Conservation (phyloP, 805 yeast species). For the Hermanozyma aechmeae region DNA sequence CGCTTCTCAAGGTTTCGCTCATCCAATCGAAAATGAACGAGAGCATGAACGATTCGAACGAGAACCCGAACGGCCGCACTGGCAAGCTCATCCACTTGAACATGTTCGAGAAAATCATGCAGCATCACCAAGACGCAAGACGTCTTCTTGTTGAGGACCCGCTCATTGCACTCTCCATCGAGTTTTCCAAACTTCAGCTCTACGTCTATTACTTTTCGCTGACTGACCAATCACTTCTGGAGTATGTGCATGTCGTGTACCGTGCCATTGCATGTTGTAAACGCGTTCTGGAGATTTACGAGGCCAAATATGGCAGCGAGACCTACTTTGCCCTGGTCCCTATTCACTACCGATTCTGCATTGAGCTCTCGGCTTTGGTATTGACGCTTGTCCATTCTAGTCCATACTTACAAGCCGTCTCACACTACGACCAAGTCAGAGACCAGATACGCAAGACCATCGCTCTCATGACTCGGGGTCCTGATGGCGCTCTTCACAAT, state of each 20-base stretch:
- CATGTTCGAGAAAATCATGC: conserved; percentile 34
- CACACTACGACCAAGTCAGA: background rate
- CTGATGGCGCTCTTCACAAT: conserved; percentile 2
- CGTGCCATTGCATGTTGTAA: conserved; percentile 22
- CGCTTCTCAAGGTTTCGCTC: conserved; percentile 20
- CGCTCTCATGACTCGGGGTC: too few relatives aligned
- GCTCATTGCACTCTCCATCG: conserved; percentile 23
- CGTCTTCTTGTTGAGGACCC: conserved; percentile 10
- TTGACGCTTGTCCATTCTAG: conserved; percentile 17
- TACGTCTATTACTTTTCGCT: conserved; percentile 24
- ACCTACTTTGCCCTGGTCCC: conserved; percentile 24
- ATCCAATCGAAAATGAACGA: conserved; percentile 32
- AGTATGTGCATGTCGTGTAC: conserved; percentile 18
- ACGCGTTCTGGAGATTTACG: conserved; percentile 16
- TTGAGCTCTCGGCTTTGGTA: conserved; percentile 23
- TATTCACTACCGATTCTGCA: conserved; percentile 28
- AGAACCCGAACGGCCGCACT: conserved; percentile 9
- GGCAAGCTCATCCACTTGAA: conserved; percentile 27
- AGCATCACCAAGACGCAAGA: conserved; percentile 15
- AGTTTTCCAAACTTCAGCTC: conserved; percentile 29
- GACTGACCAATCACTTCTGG: conserved; percentile 13
- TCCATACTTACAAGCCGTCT: background rate
- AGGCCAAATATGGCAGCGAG: conserved; percentile 10
- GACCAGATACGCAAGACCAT: too few relatives aligned
- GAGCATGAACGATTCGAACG: conserved; percentile 23